A percentile compares a stretch with the other conserved stretches of the same genome.
Conservation (phyloP, 805 yeast species). For the Ogataea pilisensis region DNA sequence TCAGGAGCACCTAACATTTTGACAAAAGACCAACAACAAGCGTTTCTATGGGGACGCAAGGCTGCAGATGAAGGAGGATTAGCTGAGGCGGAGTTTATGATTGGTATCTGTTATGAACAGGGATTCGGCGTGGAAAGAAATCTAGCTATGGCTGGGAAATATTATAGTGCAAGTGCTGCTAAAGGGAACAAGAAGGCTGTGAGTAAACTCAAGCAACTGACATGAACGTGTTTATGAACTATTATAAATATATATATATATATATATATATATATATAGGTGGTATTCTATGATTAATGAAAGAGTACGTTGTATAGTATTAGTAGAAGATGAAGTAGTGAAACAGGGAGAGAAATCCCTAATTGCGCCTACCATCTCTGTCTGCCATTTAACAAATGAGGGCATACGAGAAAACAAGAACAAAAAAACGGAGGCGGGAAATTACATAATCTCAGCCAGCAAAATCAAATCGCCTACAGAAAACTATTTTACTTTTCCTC, state of each 20-base stretch:
- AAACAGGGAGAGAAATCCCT: too few relatives aligned
- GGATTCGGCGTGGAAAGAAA: slow-evolving; percentile 55
- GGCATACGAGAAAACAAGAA: not conserved
- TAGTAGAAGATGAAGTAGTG: too few relatives aligned
- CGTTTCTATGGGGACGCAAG: slow-evolving; percentile 60
- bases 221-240: too few relatives aligned
- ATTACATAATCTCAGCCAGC: not conserved
- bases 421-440: too few relatives aligned
- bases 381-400: too few relatives aligned
- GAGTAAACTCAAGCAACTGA: slow-evolving; percentile 29
- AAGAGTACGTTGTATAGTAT: too few relatives aligned
- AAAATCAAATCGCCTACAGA: too few relatives aligned
- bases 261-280: too few relatives aligned
- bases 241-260: too few relatives aligned
- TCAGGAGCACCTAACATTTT: slow-evolving; percentile 60
- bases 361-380: too few relatives aligned
- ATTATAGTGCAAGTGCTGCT: slow-evolving; percentile 58
- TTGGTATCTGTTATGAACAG: slow-evolving; percentile 63
- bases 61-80: slow-evolving; percentile 56
- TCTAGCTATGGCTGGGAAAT: slow-evolving; percentile 40
- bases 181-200: slow-evolving; percentile 58
- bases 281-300: too few relatives aligned
- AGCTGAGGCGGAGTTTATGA: slow-evolving; percentile 61
- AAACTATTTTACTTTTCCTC: too few relatives aligned
- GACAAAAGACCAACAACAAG: slow-evolving; percentile 55